Conservation (phyloP, 371 early-diverging fungal species). For the Mortierella polycephala region DNA sequence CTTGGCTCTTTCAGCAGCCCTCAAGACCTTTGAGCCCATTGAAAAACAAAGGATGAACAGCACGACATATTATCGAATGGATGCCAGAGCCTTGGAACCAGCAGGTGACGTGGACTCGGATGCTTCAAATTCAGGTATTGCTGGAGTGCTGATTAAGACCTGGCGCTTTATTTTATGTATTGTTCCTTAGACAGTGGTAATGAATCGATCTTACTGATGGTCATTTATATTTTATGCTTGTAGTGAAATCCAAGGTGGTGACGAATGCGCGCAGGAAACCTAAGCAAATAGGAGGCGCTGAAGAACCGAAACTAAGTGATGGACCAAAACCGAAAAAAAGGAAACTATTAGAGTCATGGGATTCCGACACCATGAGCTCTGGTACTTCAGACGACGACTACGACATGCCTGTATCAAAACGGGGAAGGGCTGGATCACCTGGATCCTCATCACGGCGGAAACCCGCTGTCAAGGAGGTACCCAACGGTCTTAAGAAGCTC, state of each 20-base stretch:
- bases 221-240: no score
- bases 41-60: constrained; percentile 49
- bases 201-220: no score
- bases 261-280: constrained; percentile 23
- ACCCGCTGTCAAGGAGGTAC: constrained; percentile 15
- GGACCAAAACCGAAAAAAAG: constrained; percentile 21
- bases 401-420: constrained; percentile 16
- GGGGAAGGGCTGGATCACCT: constrained; percentile 39
- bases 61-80: constrained; percentile 54
- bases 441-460: constrained; percentile 13
- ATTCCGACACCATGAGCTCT: constrained; percentile 37
- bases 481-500: constrained; percentile 48
- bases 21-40: constrained; percentile 45
- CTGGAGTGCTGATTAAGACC: no score
- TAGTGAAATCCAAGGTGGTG: constrained; percentile 4
- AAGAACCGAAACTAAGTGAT: background rate
- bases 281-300: background rate
- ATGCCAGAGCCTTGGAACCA: constrained; percentile 22
- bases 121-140: constrained; percentile 4
- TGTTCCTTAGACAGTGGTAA: no score
- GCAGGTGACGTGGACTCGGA: constrained; percentile 17
- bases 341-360: constrained; percentile 16
- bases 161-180: no score
- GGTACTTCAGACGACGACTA: constrained; percentile 41
- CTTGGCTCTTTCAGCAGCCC: constrained; percentile 37